Percentiles rank a stretch among this genome's conserved stretches.
Evolutionary conservation across 805 yeast species (phyloP).

Genomic region (Candida montana): DNA sequence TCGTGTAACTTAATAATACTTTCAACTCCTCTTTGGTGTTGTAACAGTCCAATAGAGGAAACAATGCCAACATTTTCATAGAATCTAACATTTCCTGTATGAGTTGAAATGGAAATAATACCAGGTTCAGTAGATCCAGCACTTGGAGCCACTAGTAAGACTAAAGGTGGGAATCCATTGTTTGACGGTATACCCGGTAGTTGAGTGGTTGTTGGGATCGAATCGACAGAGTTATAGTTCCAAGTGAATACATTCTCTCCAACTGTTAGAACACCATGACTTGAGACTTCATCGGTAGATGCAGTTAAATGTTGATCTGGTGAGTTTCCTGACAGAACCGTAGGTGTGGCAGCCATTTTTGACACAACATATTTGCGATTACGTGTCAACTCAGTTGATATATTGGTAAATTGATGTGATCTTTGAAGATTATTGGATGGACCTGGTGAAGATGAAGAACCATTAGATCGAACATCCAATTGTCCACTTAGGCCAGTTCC

Average conservation of each 20-base stretch:
- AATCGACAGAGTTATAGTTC: conserved; percentile 60
- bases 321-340: conserved; percentile 7
- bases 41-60: conserved; percentile 55
- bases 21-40: conserved; percentile 32
- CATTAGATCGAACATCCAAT: conserved; percentile 2
- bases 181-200: conserved; percentile 32
- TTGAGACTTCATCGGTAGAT: conserved; percentile 26
- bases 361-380: conserved; percentile 54
- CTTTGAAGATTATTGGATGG: conserved; percentile 8
- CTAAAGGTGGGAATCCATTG: conserved; percentile 40
- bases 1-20: conserved; percentile 38
- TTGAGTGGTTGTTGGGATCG: conserved; percentile 50
- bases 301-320: conserved; percentile 16
- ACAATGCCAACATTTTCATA: conserved; percentile 73
- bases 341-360: conserved; percentile 52
- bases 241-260: conserved; percentile 57
- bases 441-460: background rate
- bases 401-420: conserved; percentile 20
- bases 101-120: conserved; percentile 55
- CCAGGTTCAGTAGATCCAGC: conserved; percentile 60
- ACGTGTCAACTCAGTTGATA: conserved; percentile 46
- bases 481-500: background rate
- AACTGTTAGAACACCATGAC: conserved; percentile 25
- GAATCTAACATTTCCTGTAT: conserved; percentile 55
- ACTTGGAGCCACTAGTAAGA: conserved; percentile 52